These are phyloP conservation scores for Peltaster fructicola DNA, from an alignment of 2,329 filamentous ascomycete genomes.

Conservation along the genomic window DNA sequence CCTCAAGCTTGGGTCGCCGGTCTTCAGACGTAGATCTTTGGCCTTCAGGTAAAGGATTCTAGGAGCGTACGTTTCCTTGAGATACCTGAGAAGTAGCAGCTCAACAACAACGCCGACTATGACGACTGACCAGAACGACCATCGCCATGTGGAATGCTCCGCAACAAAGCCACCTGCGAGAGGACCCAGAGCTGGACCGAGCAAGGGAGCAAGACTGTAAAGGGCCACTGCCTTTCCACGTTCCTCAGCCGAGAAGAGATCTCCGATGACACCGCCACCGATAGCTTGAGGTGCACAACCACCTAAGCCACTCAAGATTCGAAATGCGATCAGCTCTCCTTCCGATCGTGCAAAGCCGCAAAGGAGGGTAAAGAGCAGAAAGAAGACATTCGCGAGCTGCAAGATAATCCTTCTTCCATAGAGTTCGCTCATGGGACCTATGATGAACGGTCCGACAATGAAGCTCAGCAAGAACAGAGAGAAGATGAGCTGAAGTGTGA, in stretches of 20 bases:
- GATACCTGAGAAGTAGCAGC: slow-evolving; percentile 49
- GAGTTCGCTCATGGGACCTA: slow-evolving; percentile 14
- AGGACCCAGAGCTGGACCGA: slow-evolving; percentile 29
- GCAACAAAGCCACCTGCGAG: slow-evolving; percentile 47
- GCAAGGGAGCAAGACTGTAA: slow-evolving; percentile 15
- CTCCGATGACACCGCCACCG: slow-evolving; percentile 14
- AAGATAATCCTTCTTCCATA: slow-evolving; percentile 16
- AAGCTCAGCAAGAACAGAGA: slow-evolving; percentile 18
- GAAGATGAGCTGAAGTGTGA: slow-evolving; percentile 14
- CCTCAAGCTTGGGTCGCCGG: slow-evolving; percentile 9
- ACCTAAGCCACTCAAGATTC: slow-evolving; percentile 16
- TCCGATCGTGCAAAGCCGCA: slow-evolving; percentile 17
- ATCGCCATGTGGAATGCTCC: slow-evolving; percentile 50
- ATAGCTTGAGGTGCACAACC: slow-evolving; percentile 17
- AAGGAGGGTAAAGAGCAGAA: slow-evolving; percentile 15
- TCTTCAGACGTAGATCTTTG: slow-evolving; percentile 28
- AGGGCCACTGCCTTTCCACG: slow-evolving; percentile 15
- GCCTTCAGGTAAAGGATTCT: slow-evolving; percentile 42
- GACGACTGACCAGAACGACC: slow-evolving; percentile 72
- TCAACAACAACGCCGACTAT: slow-evolving; percentile 54
- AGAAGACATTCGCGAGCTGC: slow-evolving; percentile 16
- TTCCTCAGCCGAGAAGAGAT: slow-evolving; percentile 14
- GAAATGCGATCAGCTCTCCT: slow-evolving; percentile 16
- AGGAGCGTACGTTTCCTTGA: slow-evolving; percentile 46
- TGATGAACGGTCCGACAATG: slow-evolving; percentile 15